These are phyloP conservation scores for Starmerella ratchasimensis DNA, from an alignment of 805 yeast species.

Conservation along the genomic window DNA sequence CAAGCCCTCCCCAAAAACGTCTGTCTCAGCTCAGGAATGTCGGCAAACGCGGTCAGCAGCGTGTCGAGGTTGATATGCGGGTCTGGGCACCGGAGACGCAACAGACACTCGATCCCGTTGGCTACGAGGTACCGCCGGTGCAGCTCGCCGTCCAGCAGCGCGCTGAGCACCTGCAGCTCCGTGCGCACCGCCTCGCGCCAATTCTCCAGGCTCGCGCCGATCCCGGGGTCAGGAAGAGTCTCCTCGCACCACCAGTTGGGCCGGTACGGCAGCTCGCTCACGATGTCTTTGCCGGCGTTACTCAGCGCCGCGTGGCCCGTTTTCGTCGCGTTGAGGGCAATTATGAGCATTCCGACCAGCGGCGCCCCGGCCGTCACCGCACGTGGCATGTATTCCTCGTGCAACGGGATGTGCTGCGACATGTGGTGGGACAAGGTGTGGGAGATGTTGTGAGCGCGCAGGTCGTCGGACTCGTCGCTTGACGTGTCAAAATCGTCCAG, in stretches of 20 bases:
- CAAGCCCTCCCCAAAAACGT: no score
- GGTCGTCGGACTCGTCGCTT: no score
- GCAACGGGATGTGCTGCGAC: no score
- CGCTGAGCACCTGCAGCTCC: constrained; percentile 11
- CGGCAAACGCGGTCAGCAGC: no score
- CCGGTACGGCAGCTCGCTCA: constrained; percentile 2
- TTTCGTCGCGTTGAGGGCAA: constrained; percentile 6
- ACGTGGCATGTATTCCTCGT: constrained; percentile 2
- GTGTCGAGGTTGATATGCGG: no score
- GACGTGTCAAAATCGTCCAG: no score
- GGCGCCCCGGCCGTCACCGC: constrained; percentile 8
- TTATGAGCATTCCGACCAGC: constrained; percentile 4
- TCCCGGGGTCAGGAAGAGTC: no score
- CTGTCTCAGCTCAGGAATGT: no score
- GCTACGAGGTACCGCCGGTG: constrained; percentile 5
- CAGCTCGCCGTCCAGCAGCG: constrained; percentile 7
- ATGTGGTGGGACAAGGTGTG: no score
- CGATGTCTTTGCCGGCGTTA: constrained; percentile 9
- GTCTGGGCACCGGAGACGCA: no score
- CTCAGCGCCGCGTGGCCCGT: constrained; percentile 3
- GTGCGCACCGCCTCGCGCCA: constrained; percentile 5
- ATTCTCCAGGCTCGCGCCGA: no score
- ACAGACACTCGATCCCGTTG: constrained; percentile 6
- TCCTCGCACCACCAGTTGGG: constrained; percentile 11
- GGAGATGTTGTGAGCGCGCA: no score